These are phyloP conservation scores for Diplotaxis tenuifolia DNA, from an alignment of 345 rosid species.

Conservation along the genomic window DNA sequence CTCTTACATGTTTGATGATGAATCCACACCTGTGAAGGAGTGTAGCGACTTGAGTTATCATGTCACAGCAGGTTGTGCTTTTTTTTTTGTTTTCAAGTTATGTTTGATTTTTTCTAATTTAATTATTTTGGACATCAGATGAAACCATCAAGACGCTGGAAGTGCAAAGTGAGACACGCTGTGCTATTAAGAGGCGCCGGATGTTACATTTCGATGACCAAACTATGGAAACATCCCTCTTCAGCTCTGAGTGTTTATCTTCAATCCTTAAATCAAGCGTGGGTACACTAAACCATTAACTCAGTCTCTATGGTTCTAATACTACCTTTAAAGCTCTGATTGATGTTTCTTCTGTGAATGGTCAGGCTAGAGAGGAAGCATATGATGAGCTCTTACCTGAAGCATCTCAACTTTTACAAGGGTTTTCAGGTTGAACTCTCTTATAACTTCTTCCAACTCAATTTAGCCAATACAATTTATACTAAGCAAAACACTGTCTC, in stretches of 20 bases:
- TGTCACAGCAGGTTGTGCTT: conserved; percentile 41
- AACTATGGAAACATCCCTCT: conserved; percentile 44
- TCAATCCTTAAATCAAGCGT: conserved; percentile 72
- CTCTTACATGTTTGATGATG: conserved; percentile 80
- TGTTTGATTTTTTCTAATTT: no score
- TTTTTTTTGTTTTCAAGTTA: no score
- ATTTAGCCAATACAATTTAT: conserved; percentile 5
- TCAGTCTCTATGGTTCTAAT: neutral
- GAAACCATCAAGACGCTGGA: conserved; percentile 48
- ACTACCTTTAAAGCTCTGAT: neutral
- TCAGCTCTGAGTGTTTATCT: conserved; percentile 61
- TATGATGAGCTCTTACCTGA: conserved; percentile 58
- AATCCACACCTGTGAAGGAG: conserved; percentile 79
- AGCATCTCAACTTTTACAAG: conserved; percentile 52
- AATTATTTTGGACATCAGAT: conserved; percentile 41
- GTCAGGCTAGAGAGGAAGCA: conserved; percentile 62
- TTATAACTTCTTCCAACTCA: neutral
- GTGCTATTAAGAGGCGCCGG: conserved; percentile 80
- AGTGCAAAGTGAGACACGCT: conserved; percentile 48
- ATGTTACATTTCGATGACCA: conserved; percentile 79
- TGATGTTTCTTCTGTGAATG: conserved; percentile 22
- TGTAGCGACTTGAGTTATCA: conserved; percentile 70
- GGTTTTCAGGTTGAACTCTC: conserved; percentile 63
- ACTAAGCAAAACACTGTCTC: conserved; percentile 6
- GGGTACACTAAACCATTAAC: no score